A percentile compares a stretch with the other conserved stretches of the same genome.
phyloP scores from a whole-genome alignment of 1,284 basidiomycete species.

The Agroathelia rolfsii region DNA sequence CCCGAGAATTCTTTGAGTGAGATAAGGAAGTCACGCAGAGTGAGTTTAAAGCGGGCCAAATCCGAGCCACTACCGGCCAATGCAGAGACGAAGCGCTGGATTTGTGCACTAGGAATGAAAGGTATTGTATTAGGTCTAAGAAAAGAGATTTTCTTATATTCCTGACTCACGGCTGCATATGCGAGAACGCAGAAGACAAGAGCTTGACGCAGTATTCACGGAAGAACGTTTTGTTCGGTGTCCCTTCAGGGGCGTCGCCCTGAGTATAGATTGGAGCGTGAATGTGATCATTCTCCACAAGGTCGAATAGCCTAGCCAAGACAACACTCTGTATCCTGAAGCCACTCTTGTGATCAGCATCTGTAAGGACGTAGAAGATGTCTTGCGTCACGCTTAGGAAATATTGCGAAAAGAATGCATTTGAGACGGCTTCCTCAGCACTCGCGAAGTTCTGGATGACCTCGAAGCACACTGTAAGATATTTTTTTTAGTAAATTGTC shows the following conservation, averaged over 20 bases:
- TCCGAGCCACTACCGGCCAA: slow-evolving; percentile 85
- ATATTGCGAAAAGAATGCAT: slow-evolving; percentile 84
- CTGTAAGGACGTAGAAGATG: slow-evolving; percentile 95
- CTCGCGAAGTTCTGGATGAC: slow-evolving; percentile 92
- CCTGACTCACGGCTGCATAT: slow-evolving; percentile 67
- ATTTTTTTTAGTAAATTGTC: slow-evolving; percentile 6
- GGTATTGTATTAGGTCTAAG: slow-evolving; percentile 8
- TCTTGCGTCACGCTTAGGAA: slow-evolving; percentile 92
- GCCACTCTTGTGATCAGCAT: slow-evolving; percentile 97
- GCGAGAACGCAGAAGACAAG: slow-evolving; percentile 82
- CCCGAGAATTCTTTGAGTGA: slow-evolving; percentile 91
- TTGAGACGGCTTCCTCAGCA: slow-evolving; percentile 67
- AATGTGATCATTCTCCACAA: slow-evolving; percentile 80
- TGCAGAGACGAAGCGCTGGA: slow-evolving; percentile 71
- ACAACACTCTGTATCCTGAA: slow-evolving; percentile 87
- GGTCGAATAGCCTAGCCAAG: slow-evolving; percentile 90
- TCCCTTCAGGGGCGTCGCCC: slow-evolving; percentile 66
- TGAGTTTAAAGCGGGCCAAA: slow-evolving; percentile 88
- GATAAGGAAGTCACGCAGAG: slow-evolving; percentile 87
- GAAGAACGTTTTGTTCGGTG: slow-evolving; percentile 79
- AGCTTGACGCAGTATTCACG: slow-evolving; percentile 85
- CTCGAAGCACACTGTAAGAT: slow-evolving; percentile 74
- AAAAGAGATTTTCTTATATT: slow-evolving; percentile 8
- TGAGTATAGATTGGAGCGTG: slow-evolving; percentile 76
- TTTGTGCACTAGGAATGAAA: slow-evolving; percentile 42